Base-by-base conservation (phyloP, 192 early-diverging fungal genomes). In the Coemansia sp. region DNA sequence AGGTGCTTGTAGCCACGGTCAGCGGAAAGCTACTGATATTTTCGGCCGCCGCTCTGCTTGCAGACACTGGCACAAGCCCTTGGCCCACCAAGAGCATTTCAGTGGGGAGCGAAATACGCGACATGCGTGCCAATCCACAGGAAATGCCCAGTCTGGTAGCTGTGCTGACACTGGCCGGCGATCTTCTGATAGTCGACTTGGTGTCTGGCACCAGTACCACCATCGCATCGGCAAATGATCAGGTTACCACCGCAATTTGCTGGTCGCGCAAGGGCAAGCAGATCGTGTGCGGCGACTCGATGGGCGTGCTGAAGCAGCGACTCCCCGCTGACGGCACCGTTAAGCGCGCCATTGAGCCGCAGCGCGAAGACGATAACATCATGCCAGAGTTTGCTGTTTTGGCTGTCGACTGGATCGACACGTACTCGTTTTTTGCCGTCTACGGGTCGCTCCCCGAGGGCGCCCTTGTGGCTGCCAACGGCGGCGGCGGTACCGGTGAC, bases 181-280 rank as follows among this genome's bases (percentile, higher is more conserved):
- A 64, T 14, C 58, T 87, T 7, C 8, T 69, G 9, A 76, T 89
- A 5, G 75, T 87, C 3, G 78, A 85, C 55, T 54, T 82, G 12
- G 65, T 61, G 6, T 67, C 68, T 1, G 66, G 69, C 4, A 64
- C 69, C 8, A 14, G 33, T 2, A 86, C 66, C 2, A 71, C 56
- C 8, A 68, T 92, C 17, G 70, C 52, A 37, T 69, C 34, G 45
- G 72, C 22, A 1, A 64, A 61, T 14, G 66, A 56, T 4, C 20
- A 51, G 18, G 51, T 57, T 20, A 65, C 85, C 51, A 87, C 87
- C 11, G 76, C 87, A 7, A 85, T 95, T 22, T 90, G 87, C 51
- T 96, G 95, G 95, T 94, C 93, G 41, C 85, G 85, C 37, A 96
- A 96, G 70, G 95, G 95, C 70, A 95, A 94, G 68, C 95, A 95